These are phyloP conservation scores for Tylopilus felleus DNA, from an alignment of 768 basidiomycete species.

Conservation along the genomic window DNA sequence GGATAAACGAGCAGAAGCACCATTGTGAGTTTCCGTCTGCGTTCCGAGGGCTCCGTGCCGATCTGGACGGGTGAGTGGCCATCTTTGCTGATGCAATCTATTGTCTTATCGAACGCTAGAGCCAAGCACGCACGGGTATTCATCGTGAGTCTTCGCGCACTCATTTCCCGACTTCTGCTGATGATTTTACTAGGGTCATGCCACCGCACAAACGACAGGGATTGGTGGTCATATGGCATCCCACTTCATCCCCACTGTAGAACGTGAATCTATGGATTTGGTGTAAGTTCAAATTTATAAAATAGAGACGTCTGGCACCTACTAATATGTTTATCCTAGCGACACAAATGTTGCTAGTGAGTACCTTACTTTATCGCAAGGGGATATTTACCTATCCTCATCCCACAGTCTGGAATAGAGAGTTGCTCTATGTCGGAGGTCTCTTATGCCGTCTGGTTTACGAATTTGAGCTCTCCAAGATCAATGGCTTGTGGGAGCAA, in stretches of 20 bases:
- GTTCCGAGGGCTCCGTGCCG: background rate
- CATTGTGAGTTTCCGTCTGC: background rate
- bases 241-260: background rate
- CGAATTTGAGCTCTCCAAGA: conserved; percentile 66
- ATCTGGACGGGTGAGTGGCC: background rate
- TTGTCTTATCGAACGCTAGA: background rate
- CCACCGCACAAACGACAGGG: conserved; percentile 4
- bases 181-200: background rate
- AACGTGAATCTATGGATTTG: conserved; percentile 2
- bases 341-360: background rate
- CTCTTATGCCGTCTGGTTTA: conserved; percentile 79
- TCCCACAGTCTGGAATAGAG: conserved; percentile 79
- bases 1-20: background rate
- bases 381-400: background rate
- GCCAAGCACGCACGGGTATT: background rate
- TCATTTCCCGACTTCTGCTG: background rate
- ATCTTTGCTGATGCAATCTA: background rate
- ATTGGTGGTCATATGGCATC: conserved; percentile 3
- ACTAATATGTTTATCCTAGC: background rate
- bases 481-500: conserved; percentile 33
- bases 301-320: background rate
- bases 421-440: conserved; percentile 81
- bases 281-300: background rate
- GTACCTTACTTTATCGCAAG: background rate
- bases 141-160: background rate